Conservation (phyloP, 2,329 filamentous ascomycete species). For the Amauroascus niger region DNA sequence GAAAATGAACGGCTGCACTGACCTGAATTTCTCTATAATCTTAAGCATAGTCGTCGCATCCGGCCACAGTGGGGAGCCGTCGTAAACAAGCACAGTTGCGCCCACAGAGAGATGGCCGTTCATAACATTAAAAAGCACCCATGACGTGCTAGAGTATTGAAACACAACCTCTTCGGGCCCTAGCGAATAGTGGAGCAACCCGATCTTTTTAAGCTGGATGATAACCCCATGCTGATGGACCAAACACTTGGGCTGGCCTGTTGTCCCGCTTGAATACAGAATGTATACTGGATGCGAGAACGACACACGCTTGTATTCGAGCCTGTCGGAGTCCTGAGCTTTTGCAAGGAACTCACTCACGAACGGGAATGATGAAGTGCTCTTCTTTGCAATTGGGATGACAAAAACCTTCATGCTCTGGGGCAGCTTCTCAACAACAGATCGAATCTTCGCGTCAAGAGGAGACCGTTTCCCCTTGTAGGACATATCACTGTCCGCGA, state of each 20-base stretch:
- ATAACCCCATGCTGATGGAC: constrained; percentile 39
- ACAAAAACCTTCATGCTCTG: constrained; percentile 19
- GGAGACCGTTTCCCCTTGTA: constrained; percentile 33
- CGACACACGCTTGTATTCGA: constrained; percentile 32
- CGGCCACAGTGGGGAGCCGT: constrained; percentile 38
- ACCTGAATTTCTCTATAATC: constrained; percentile 29
- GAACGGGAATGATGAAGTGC: constrained; percentile 19
- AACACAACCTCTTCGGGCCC: constrained; percentile 34
- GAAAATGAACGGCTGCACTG: no score
- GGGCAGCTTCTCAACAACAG: constrained; percentile 25
- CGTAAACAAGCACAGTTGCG: constrained; percentile 30
- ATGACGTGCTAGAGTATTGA: constrained; percentile 41
- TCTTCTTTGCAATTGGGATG: constrained; percentile 16
- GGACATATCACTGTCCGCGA: constrained; percentile 34
- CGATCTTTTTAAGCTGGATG: constrained; percentile 38
- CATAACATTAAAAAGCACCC: constrained; percentile 42
- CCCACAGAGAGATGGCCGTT: constrained; percentile 36
- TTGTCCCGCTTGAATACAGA: constrained; percentile 38
- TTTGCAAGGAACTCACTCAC: constrained; percentile 28
- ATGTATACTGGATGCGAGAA: constrained; percentile 39
- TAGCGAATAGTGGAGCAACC: constrained; percentile 38
- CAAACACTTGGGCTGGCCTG: constrained; percentile 39
- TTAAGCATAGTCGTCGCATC: constrained; percentile 29
- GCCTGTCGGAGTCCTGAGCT: constrained; percentile 23
- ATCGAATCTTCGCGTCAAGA: constrained; percentile 26